These are phyloP conservation scores for Nicotiana undulata DNA, from an alignment of 257 asterid species.

Conservation along the genomic window DNA sequence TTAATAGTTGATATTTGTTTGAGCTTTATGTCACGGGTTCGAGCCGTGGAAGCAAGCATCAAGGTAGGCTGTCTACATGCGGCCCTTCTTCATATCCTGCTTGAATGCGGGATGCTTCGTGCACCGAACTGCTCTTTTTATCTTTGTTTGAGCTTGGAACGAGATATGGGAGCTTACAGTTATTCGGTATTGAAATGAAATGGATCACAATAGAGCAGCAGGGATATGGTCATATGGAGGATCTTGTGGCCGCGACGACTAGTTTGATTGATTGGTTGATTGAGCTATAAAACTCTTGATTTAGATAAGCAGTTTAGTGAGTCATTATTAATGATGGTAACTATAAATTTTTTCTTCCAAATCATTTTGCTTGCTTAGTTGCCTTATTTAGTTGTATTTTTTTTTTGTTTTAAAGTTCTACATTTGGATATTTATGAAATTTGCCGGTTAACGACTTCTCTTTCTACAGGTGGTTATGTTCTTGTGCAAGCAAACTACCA, in stretches of 20 bases:
- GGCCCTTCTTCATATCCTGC: too few species aligned
- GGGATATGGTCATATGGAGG: neutral
- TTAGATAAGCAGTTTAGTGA: neutral
- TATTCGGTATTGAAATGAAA: neutral
- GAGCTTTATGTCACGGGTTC: too few species aligned
- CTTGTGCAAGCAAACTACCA: slow-evolving; percentile 1
- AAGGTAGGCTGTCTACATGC: too few species aligned
- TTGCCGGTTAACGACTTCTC: neutral
- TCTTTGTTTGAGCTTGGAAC: neutral
- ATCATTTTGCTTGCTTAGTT: neutral
- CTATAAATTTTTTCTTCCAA: neutral
- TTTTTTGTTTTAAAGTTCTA: neutral
- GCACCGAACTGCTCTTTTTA: neutral
- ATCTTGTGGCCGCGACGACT: neutral
- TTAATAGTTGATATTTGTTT: neutral
- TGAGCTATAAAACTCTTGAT: neutral
- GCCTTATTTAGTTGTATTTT: neutral
- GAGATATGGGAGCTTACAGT: neutral
- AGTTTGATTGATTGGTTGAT: neutral
- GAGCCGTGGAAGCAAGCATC: too few species aligned
- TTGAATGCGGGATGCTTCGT: too few species aligned
- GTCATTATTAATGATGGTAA: neutral
- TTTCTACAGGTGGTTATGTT: neutral
- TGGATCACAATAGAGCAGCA: neutral
- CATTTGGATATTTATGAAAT: neutral